phyloP scores from a whole-genome alignment of 2,329 filamentous ascomycete genomes.

The Pseudogymnoascus sp. region DNA sequence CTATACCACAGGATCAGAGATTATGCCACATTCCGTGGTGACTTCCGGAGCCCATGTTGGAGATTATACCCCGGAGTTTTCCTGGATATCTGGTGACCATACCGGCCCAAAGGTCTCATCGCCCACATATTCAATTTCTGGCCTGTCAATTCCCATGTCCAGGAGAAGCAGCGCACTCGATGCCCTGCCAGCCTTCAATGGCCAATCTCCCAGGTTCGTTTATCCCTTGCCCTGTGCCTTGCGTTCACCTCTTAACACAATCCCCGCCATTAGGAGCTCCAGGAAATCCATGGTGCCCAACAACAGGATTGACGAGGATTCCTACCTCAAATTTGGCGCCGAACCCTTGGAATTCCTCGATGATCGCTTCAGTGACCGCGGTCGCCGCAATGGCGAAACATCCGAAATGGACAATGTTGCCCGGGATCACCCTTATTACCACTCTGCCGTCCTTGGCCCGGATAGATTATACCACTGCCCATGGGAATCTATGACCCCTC shows the following conservation, averaged over 20 bases:
- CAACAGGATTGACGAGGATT: conserved; percentile 25
- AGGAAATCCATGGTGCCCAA: conserved; percentile 21
- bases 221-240: conserved; percentile 8
- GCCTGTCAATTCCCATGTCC: conserved; percentile 18
- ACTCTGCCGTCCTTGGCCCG: conserved; percentile 49
- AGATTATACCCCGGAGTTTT: conserved; percentile 17
- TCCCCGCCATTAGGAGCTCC: conserved; percentile 22
- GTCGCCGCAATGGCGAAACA: conserved; percentile 23
- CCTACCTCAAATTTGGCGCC: conserved; percentile 19
- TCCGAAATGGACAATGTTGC: conserved; percentile 33
- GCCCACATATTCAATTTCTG: conserved; percentile 18
- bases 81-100: conserved; percentile 21
- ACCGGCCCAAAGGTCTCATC: conserved; percentile 17
- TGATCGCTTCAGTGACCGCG: conserved; percentile 19
- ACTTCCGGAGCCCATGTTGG: conserved; percentile 12
- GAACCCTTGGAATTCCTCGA: conserved; percentile 22
- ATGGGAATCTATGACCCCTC: conserved; percentile 60
- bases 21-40: conserved; percentile 6
- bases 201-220: conserved; percentile 26
- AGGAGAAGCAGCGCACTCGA: conserved; percentile 21
- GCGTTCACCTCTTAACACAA: conserved; percentile 20
- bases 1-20: conserved; percentile 17
- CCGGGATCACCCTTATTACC: conserved; percentile 62
- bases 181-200: conserved; percentile 23
- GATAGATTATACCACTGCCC: conserved; percentile 94